Evolutionary conservation across 73 alveolate genomes (phyloP).

Genomic region (Durusdinium trenchii): DNA sequence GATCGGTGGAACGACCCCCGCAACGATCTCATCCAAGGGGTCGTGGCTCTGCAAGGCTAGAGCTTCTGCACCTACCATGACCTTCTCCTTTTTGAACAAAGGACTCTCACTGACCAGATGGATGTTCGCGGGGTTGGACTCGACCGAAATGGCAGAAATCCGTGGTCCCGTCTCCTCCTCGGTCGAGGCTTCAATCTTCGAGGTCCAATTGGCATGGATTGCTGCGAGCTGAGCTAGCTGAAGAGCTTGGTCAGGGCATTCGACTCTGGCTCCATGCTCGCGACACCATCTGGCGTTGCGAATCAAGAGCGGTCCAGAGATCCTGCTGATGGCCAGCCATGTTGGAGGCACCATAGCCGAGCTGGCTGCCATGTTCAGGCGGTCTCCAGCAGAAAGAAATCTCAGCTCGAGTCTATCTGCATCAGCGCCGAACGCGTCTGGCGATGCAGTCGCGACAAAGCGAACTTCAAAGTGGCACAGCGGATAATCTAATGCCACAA

Average conservation of each 20-base stretch:
- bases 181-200: background rate
- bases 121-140: too few species aligned
- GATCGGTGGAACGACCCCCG: too few species aligned
- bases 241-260: background rate
- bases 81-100: too few species aligned
- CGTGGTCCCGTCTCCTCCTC: background rate
- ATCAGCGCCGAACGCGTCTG: conserved; percentile 20
- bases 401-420: background rate
- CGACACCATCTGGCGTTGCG: background rate
- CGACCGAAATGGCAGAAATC: background rate
- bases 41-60: too few species aligned
- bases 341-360: background rate
- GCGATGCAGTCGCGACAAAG: background rate
- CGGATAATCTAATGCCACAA: background rate
- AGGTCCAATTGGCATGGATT: conserved; percentile 32
- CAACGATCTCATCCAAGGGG: too few species aligned
- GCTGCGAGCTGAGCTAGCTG: conserved; percentile 5
- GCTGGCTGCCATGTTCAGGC: background rate
- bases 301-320: background rate
- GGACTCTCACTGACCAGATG: too few species aligned
- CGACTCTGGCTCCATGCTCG: background rate
- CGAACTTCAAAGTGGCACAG: conserved; percentile 3
- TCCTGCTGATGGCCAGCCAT: conserved; percentile 4
- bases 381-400: background rate
- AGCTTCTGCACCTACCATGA: too few species aligned